Evolutionary conservation across 148 eudicot genomes (phyloP).

Genomic region (Arctostaphylos glauca): DNA sequence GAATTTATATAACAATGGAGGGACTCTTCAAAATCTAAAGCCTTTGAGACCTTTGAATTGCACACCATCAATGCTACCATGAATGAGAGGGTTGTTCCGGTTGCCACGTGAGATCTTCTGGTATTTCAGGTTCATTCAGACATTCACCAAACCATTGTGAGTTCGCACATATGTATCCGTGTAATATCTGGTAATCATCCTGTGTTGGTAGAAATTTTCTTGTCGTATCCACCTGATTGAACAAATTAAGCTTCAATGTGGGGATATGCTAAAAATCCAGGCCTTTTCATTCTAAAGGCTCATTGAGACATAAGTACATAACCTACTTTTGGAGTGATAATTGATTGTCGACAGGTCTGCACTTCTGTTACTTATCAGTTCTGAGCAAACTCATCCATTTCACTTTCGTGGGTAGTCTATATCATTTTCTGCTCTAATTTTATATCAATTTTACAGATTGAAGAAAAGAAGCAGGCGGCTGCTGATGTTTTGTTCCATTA

Average conservation of each 20-base stretch:
- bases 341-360: not conserved
- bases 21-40: too few species aligned
- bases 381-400: not conserved
- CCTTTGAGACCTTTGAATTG: too few species aligned
- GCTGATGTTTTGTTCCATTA: conserved; percentile 75
- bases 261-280: not conserved
- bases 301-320: not conserved
- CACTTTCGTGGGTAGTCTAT: not conserved
- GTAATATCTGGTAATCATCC: not conserved
- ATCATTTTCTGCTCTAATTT: not conserved
- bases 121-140: not conserved
- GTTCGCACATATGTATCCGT: not conserved
- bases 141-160: not conserved
- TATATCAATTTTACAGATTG: conserved; percentile 38
- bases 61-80: too few species aligned
- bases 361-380: too few species aligned
- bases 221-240: not conserved
- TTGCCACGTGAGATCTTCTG: not conserved
- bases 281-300: not conserved
- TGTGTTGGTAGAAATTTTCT: not conserved
- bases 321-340: conserved; percentile 1
- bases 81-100: too few species aligned
- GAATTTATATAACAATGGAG: too few species aligned
- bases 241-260: not conserved
- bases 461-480: conserved; percentile 83